Percentiles rank a stretch among this genome's conserved stretches.
These are phyloP conservation scores for Flaveria sonorensis DNA, from an alignment of 129 eudicot genomes.

Conservation along the genomic window DNA sequence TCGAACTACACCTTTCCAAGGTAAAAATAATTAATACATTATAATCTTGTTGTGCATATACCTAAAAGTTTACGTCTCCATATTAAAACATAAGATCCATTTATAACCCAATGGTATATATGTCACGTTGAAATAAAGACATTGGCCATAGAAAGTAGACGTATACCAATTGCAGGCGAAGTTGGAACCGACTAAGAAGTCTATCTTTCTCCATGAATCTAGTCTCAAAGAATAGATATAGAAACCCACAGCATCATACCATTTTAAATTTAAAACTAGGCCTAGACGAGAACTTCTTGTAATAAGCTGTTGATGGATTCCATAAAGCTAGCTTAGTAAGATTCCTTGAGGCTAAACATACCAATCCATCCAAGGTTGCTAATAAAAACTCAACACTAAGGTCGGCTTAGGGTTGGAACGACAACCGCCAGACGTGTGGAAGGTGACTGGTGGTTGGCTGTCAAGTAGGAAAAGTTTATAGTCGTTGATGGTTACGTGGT, in stretches of 20 bases:
- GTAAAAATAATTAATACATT: no score
- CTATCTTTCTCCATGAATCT: no score
- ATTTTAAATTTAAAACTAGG: no score
- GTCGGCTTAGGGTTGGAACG: background rate
- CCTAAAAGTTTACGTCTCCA: background rate
- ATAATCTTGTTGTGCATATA: no score
- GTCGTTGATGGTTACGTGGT: background rate
- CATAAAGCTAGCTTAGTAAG: background rate
- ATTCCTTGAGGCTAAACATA: background rate
- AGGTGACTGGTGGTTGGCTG: background rate
- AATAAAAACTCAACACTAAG: background rate
- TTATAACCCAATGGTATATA: background rate
- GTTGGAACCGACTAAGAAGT: no score
- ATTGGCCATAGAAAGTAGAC: background rate
- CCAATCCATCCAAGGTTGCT: constrained; percentile 9
- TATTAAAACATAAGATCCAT: background rate
- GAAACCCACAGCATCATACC: background rate
- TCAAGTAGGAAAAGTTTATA: background rate
- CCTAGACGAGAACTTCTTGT: background rate
- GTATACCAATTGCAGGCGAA: no score
- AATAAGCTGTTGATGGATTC: constrained; percentile 3
- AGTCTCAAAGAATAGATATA: background rate
- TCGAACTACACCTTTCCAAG: no score
- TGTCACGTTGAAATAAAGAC: background rate
- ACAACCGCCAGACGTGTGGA: background rate